Evolutionary conservation across 257 asterid species (phyloP), one percentile per base, ranked within the genome.

Genomic region (Cruciata laevipes): DNA sequence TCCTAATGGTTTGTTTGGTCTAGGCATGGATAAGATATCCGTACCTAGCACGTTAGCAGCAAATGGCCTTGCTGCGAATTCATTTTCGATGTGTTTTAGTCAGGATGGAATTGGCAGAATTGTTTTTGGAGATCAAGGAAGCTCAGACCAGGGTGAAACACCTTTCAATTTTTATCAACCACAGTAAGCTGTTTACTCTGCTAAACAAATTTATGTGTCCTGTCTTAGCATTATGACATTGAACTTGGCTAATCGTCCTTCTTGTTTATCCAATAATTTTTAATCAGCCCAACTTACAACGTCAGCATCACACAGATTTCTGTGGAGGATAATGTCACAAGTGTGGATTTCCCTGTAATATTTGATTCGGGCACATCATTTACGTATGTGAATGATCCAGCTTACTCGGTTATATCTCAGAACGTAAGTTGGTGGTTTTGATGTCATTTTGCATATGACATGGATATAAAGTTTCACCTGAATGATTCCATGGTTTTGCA

Each of bases 51-150:
- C 77, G 32, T 80, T 94, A 82, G 95, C 99, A 25, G 77, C 65
- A 69, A 82, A 83, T 71, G 98, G 99, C 27, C 84, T 94, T 8
- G 81, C 89, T 16, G 87, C 95, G 42, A 87, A 94, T 80, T 90
- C 98, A 33, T 94, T 94, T 80, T 91, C 96, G 49, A 89, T 90
- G 99, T 94, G 99, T 78, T 94, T 94, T 61, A 91, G 98, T n/a
- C 78, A 72, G 18, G 90, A 90, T 76, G 93, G 90, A 67, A 21
- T 87, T 20, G 99, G 99, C 76, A 87, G 98, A 79, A 90, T 94
- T 9, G 87, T 83, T 14, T 94, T 94, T 67, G 99, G 99, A 62
- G 99, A 94, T 72, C 84, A 90, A 77, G 97, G 96, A 68, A 77
- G 83, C 72, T 63, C 86, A 10, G 79, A 52, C 71, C 98, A 88